Evolutionary conservation across 305 asterid genomes (phyloP), one percentile per base, ranked within the genome.

Genomic region (Rubia tinctorum): DNA sequence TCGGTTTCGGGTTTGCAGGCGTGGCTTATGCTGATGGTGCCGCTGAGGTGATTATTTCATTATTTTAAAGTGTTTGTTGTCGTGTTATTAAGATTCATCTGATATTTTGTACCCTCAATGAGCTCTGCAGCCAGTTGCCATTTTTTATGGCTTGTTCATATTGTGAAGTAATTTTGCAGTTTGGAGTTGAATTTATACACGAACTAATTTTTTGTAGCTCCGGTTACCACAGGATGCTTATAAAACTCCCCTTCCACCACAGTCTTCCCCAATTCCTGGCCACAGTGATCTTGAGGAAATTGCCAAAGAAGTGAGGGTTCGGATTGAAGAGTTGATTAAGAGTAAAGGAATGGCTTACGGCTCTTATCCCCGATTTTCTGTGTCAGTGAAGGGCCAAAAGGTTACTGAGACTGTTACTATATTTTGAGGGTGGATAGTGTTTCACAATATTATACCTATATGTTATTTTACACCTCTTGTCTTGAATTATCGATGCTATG

Each of bases 361-460:
- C 78, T 89, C 82, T 75, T 86, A 73, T 79, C 97, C 99, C 71
- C 91, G 90, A 68, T 89, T 89, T 79, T 78, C 88, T 75, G 97
- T 95, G 74, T 81, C 91, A 8, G 88, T 90, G 25, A 92, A 95
- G 81, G 98, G 99, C 69, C 88, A 82, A 80, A 92, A 92, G 99
- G 98, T 94, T 73, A 27, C 51, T 45, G 17, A 39, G 74, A 14
- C 18, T 18, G 5, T 23, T 34, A 40, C 60, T 49, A 42, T n/a
- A 59, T 22, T 80, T 68, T 68, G 49, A 60, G 60, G 71, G 18
- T 42, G 8, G 34, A n/a, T 63, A 53, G 68, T 27, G 66, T 45
- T 51, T 13, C 59, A 42, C 14, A 7, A 12, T 61, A 18, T 25
- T 40, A 17, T 61, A 61, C 44, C 68, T 34, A 15, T 30, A 30